Conservation (phyloP, 1,284 basidiomycete species). For the Baeospora myosura region DNA sequence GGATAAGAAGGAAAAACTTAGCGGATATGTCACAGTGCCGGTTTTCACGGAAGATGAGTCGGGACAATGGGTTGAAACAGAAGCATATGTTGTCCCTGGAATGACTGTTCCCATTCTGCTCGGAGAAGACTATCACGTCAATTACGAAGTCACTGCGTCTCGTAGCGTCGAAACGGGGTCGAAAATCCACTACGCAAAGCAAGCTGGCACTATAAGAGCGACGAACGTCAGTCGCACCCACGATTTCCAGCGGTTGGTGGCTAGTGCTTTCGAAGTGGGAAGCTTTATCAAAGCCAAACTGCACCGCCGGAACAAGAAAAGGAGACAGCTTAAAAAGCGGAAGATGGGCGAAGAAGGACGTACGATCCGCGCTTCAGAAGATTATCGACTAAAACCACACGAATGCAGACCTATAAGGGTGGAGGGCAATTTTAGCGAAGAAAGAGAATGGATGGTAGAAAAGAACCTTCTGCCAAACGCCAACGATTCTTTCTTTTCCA, state of each 20-base stretch:
- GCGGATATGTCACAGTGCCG: constrained; percentile 10
- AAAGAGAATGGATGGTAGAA: neutral
- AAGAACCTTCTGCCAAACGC: neutral
- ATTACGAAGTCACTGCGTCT: constrained; percentile 14
- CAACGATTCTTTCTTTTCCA: neutral
- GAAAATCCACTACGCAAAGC: neutral
- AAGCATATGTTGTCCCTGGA: constrained; percentile 19
- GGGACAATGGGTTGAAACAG: constrained; percentile 11
- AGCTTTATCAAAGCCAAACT: neutral
- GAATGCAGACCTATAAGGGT: neutral
- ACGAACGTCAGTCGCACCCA: neutral
- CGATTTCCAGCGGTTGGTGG: neutral
- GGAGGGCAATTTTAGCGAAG: neutral
- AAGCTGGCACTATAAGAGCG: neutral
- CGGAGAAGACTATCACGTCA: constrained; percentile 22
- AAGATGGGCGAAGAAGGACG: neutral
- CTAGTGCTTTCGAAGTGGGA: neutral
- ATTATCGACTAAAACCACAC: neutral
- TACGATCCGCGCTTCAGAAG: neutral
- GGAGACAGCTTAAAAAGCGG: neutral
- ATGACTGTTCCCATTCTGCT: constrained; percentile 21
- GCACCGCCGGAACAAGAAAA: neutral
- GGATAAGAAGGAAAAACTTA: constrained; percentile 6
- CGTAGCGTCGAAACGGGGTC: neutral
- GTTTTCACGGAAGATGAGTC: constrained; percentile 2